Evolutionary conservation across 257 asterid genomes (phyloP).

Genomic region (Nicotiana obtusifolia): DNA sequence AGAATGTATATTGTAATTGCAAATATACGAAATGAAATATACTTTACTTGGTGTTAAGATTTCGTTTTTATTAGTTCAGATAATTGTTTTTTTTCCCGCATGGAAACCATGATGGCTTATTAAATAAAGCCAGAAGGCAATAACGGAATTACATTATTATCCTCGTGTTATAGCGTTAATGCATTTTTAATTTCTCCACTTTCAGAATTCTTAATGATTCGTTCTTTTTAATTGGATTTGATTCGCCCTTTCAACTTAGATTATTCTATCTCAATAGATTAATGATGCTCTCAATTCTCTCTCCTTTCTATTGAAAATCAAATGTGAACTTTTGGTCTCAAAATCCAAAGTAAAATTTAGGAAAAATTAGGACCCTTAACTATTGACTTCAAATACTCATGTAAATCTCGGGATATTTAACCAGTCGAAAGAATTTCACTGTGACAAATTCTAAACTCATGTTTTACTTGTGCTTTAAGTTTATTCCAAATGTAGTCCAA

Average conservation of each 20-base stretch:
- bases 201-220: neutral
- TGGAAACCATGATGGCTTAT: neutral
- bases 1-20: neutral
- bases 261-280: neutral
- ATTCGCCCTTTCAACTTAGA: neutral
- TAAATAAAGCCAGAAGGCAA: neutral
- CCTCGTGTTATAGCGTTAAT: neutral
- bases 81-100: neutral
- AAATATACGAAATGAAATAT: neutral
- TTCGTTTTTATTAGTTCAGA: neutral
- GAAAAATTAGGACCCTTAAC: neutral
- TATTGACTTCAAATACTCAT: neutral
- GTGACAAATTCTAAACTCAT: neutral
- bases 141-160: neutral
- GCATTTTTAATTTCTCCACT: neutral
- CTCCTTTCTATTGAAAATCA: neutral
- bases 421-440: neutral
- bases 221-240: neutral
- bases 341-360: neutral
- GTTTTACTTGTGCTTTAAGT: neutral
- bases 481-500: neutral
- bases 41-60: neutral
- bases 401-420: neutral
- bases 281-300: neutral
- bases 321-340: neutral